Percentiles rank a stretch among this genome's conserved stretches.
Evolutionary conservation across 2,329 filamentous ascomycete species (phyloP).

Genomic region (Biscogniauxia marginata): DNA sequence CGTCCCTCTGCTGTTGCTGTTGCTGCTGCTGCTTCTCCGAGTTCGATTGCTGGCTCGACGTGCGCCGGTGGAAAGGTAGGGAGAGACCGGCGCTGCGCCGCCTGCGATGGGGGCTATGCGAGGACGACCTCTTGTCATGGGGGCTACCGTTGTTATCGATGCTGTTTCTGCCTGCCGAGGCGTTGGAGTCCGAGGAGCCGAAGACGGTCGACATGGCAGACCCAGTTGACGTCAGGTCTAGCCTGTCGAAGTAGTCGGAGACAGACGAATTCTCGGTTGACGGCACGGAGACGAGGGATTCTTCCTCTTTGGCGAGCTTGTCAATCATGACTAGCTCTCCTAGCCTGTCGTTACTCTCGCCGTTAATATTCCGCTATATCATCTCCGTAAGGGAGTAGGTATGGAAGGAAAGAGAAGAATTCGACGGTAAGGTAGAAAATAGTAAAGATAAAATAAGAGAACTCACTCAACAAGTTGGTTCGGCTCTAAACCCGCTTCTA

Average conservation of each 20-base stretch:
- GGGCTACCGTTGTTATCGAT: neutral
- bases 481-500: constrained; percentile 70
- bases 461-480: constrained; percentile 76
- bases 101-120: constrained; percentile 33
- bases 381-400: neutral
- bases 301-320: constrained; percentile 40
- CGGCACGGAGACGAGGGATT: constrained; percentile 18
- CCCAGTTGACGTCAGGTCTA: constrained; percentile 26
- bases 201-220: constrained; percentile 44
- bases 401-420: no score
- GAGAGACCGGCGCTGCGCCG: constrained; percentile 22
- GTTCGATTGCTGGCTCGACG: constrained; percentile 29
- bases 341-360: constrained; percentile 44
- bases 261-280: constrained; percentile 29
- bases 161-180: constrained; percentile 5
- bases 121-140: constrained; percentile 29
- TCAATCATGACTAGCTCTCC: constrained; percentile 73
- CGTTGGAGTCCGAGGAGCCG: constrained; percentile 19
- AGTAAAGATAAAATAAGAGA: neutral
- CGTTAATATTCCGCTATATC: neutral
- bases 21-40: constrained; percentile 8
- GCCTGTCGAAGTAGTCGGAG: constrained; percentile 36
- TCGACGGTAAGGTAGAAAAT: neutral
- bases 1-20: constrained; percentile 42
- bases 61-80: constrained; percentile 23